These are phyloP conservation scores for Blastobotrys attinorum DNA, from an alignment of 805 yeast species.

Conservation along the genomic window DNA sequence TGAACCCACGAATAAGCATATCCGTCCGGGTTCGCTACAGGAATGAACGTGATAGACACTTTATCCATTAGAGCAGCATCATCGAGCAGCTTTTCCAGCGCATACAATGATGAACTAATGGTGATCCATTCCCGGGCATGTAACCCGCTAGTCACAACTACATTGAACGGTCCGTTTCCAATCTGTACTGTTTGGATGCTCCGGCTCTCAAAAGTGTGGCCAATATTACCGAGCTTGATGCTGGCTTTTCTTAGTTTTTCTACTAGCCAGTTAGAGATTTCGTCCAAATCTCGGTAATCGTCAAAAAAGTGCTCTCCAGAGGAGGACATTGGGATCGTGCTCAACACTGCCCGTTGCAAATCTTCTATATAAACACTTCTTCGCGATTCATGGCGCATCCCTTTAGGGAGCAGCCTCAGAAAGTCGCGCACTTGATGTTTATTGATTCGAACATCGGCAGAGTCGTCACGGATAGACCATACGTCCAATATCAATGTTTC, in stretches of 20 bases:
- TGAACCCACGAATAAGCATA: constrained; percentile 72
- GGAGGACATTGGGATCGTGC: constrained; percentile 16
- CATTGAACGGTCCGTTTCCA: constrained; percentile 29
- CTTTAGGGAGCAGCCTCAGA: constrained; percentile 17
- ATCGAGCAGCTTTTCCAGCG: constrained; percentile 28
- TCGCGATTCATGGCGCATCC: constrained; percentile 14
- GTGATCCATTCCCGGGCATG: constrained; percentile 92
- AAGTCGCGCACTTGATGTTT: constrained; percentile 16
- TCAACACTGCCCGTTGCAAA: constrained; percentile 22
- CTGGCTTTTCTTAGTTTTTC: constrained; percentile 57
- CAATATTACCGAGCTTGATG: constrained; percentile 62
- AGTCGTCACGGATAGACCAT: constrained; percentile 15
- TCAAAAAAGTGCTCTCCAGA: constrained; percentile 43
- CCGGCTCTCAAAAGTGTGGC: constrained; percentile 69
- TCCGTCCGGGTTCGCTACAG: constrained; percentile 88
- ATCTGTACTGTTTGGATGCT: constrained; percentile 61
- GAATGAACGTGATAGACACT: constrained; percentile 68
- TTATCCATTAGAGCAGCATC: constrained; percentile 39
- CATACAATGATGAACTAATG: constrained; percentile 57
- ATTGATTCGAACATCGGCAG: constrained; percentile 21
- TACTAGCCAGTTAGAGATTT: constrained; percentile 62
- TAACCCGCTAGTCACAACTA: constrained; percentile 74
- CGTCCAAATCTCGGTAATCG: constrained; percentile 57
- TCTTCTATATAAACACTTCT: constrained; percentile 19
- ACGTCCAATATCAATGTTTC: constrained; percentile 21